Conservation (phyloP, 495 filamentous ascomycete species). For the Aspergillus hancockii region DNA sequence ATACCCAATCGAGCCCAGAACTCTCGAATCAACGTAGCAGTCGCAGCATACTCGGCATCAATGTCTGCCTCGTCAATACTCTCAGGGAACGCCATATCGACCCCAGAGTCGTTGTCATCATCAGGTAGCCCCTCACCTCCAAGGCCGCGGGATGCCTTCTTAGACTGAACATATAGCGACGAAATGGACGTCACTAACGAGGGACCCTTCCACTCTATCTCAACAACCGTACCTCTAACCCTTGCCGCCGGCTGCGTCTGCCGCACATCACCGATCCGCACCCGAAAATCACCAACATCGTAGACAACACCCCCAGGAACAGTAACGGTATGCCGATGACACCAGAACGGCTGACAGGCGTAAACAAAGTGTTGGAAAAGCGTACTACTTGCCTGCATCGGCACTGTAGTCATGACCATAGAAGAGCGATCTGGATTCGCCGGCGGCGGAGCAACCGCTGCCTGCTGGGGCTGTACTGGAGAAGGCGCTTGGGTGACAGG, state of each 20-base stretch:
- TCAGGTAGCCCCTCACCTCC: conserved; percentile 12
- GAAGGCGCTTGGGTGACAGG: not conserved
- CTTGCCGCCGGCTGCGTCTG: conserved; percentile 42
- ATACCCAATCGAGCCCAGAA: conserved; percentile 42
- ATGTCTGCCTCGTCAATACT: conserved; percentile 40
- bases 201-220: conserved; percentile 46
- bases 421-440: conserved; percentile 6
- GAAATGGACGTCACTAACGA: conserved; percentile 36
- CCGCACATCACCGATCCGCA: conserved; percentile 47
- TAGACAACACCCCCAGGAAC: conserved; percentile 45
- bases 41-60: conserved; percentile 43
- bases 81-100: conserved; percentile 32
- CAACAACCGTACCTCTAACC: conserved; percentile 43
- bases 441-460: conserved; percentile 1
- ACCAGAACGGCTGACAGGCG: conserved; percentile 49
- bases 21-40: conserved; percentile 42
- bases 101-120: conserved; percentile 28
- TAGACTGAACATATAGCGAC: conserved; percentile 9
- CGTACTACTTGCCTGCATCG: conserved; percentile 30
- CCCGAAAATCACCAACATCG: conserved; percentile 46
- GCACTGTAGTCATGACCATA: conserved; percentile 47
- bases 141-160: not conserved
- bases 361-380: conserved; percentile 48
- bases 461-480: conserved; percentile 2
- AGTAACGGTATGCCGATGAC: conserved; percentile 40